A percentile compares a stretch with the other conserved stretches of the same genome.
phyloP scores from a whole-genome alignment of 2,329 filamentous ascomycete genomes.

The Ophiosphaerella herpotricha region DNA sequence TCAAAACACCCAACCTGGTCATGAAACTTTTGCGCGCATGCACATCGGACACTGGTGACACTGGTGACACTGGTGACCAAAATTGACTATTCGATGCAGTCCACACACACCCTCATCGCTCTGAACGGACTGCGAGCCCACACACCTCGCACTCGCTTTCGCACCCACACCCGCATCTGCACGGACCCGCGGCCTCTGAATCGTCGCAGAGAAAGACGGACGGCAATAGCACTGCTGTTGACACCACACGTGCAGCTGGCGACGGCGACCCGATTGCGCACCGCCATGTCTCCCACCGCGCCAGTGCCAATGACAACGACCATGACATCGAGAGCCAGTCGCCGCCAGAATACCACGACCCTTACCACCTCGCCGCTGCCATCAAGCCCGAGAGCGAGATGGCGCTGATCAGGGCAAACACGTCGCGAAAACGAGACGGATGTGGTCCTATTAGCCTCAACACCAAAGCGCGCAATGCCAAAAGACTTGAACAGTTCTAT shows the following conservation, averaged over 20 bases:
- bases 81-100: constrained; percentile 10
- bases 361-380: constrained; percentile 75
- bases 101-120: constrained; percentile 35
- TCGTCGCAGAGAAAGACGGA: constrained; percentile 23
- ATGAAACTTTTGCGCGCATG: not conserved
- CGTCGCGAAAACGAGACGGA: constrained; percentile 72
- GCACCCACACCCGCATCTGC: constrained; percentile 23
- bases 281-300: constrained; percentile 37
- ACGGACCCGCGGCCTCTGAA: constrained; percentile 13
- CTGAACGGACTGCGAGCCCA: constrained; percentile 36
- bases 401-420: constrained; percentile 77
- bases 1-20: not conserved
- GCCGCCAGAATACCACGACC: constrained; percentile 72
- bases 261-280: constrained; percentile 41
- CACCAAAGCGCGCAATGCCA: constrained; percentile 51
- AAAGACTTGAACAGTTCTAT: constrained; percentile 80
- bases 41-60: constrained; percentile 13
- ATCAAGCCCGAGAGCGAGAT: constrained; percentile 81
- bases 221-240: constrained; percentile 48
- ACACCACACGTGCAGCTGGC: constrained; percentile 34
- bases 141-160: constrained; percentile 11
- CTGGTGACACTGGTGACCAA: constrained; percentile 34
- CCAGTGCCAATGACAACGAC: constrained; percentile 34
- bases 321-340: constrained; percentile 54
- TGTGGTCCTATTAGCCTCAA: constrained; percentile 51